Evolutionary conservation across 2,329 filamentous ascomycete species (phyloP), one percentile per base, ranked within the genome.

Genomic region (Colletotrichum chlorophyti): DNA sequence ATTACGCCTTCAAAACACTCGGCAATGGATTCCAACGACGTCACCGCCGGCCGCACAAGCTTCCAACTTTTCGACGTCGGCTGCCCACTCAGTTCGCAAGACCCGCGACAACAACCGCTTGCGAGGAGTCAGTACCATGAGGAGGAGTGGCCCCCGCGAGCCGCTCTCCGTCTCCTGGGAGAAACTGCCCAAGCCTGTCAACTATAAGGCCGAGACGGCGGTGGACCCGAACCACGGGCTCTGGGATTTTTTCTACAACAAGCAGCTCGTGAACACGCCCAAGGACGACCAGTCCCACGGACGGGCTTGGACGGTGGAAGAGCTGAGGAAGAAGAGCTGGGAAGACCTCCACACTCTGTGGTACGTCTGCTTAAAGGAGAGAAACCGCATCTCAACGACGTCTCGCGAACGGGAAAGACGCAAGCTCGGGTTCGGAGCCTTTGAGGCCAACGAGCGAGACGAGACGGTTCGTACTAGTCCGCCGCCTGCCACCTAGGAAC

Each of bases 361-460:
- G 93, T 99, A 93, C 92, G 85, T 93, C 53, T 98, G 95, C 72
- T 84, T 90, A 60, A 93, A 91, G 77, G 95, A 99, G 78, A 83
- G 91, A 68, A 99, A 99, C 76, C 85, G 91, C 65, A 85, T 98
- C 66, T 82, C 86, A n/a, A 98, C 96, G 26, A 87, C 89, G 65
- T 81, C 81, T 50, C 74, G 81, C 55, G 92, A 96, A 78, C 83
- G 91, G 66, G 70, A 78, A 26, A 83, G 89, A 65, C 70, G 90
- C 53, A 80, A 88, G 64, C 81, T 91, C 45, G 87, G 89, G 24
- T 95, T 90, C 68, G 94, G 94, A 65, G 83, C 88, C 23, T 79
- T 78, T 40, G 91, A 96, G 76, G 79, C 83, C 38, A 75, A 80
- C 17, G 70, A 76, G 38, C 85, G 95, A 63, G 84, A 92, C 57